Conservation (phyloP, 1,139 yeast genomes). For the Candida anutae region DNA sequence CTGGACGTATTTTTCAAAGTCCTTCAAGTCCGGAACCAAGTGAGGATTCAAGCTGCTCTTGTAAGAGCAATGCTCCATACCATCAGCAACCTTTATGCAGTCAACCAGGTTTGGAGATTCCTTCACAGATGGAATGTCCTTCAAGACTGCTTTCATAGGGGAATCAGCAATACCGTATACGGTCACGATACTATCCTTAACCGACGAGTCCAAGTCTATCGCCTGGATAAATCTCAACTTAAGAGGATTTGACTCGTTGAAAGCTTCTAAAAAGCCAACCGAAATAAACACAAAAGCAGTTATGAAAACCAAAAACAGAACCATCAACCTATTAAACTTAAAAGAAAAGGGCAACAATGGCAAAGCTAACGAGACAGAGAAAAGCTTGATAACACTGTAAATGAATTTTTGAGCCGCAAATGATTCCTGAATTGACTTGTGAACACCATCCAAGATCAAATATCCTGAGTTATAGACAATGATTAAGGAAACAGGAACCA, state of each 20-base stretch:
- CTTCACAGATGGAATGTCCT: conserved; percentile 60
- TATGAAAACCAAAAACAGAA: conserved; percentile 28
- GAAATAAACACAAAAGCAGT: conserved; percentile 28
- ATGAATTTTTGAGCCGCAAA: conserved; percentile 36
- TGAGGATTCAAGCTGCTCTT: conserved; percentile 45
- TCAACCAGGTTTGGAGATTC: conserved; percentile 16
- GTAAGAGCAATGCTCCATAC: conserved; percentile 47
- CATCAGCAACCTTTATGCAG: conserved; percentile 34
- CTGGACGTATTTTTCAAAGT: conserved; percentile 35
- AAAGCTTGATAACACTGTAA: conserved; percentile 30
- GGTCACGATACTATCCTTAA: conserved; percentile 29
- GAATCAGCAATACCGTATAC: conserved; percentile 48
- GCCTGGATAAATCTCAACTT: conserved; percentile 62
- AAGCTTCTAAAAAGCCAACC: conserved; percentile 41
- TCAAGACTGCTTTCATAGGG: conserved; percentile 29
- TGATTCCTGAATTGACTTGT: conserved; percentile 67
- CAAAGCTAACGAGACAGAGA: conserved; percentile 37
- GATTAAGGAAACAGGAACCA: conserved; percentile 59
- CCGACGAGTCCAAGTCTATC: conserved; percentile 32
- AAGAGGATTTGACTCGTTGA: conserved; percentile 52
- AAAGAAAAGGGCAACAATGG: conserved; percentile 68
- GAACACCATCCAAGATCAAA: conserved; percentile 53
- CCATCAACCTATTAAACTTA: conserved; percentile 51
- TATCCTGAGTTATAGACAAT: conserved; percentile 44
- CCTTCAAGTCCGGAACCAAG: conserved; percentile 32